Conservation (phyloP, 441 rosid genomes). For the Populus tomentosa region DNA sequence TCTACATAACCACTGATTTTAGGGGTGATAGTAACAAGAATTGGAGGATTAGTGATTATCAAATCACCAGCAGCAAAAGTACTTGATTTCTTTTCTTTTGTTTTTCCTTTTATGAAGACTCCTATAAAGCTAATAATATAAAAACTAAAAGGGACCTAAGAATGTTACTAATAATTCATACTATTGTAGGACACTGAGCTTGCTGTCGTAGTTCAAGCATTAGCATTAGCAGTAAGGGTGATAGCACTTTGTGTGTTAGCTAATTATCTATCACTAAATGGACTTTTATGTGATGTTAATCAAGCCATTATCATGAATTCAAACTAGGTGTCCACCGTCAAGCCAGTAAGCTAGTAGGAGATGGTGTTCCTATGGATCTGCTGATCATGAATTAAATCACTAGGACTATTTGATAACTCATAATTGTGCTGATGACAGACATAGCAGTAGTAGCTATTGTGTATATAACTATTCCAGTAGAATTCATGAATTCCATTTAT, state of each 20-base stretch:
- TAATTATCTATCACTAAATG: background rate
- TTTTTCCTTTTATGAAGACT: background rate
- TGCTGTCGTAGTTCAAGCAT: background rate
- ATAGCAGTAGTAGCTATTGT: background rate
- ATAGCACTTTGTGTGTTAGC: background rate
- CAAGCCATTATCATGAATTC: background rate
- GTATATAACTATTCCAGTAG: background rate
- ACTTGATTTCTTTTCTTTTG: background rate
- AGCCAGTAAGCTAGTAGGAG: background rate
- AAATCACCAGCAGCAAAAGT: background rate
- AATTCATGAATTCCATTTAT: background rate
- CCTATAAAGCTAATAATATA: background rate
- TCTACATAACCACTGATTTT: background rate
- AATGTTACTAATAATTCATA: background rate
- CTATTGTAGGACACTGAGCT: background rate
- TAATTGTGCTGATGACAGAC: background rate
- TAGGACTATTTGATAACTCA: background rate
- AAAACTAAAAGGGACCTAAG: background rate
- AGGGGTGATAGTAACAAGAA: background rate
- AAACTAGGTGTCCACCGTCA: background rate
- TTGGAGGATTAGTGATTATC: background rate
- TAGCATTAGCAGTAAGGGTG: background rate
- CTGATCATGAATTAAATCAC: background rate
- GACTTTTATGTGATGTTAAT: background rate
- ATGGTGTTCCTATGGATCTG: background rate